Percentiles rank a stretch among this genome's conserved stretches.
Conservation (phyloP, 306 rosid genomes). For the Vachellia pachyceras region DNA sequence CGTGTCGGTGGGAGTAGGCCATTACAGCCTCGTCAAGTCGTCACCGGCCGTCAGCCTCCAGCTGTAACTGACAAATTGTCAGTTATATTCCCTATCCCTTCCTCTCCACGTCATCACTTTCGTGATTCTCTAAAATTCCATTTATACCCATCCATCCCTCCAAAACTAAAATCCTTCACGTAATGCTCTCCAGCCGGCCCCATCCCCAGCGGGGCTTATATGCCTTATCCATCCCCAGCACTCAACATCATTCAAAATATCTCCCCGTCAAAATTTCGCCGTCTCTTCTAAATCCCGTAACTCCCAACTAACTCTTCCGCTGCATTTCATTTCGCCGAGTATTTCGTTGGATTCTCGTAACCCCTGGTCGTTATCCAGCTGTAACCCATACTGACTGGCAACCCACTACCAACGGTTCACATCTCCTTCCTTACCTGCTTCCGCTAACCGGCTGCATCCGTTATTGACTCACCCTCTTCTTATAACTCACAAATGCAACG, state of each 20-base stretch:
- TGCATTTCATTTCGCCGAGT: slow-evolving; percentile 23
- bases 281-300: no score
- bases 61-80: slow-evolving; percentile 54
- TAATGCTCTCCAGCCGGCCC: slow-evolving; percentile 59
- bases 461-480: slow-evolving; percentile 47
- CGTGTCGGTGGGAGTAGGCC: slow-evolving; percentile 42
- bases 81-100: slow-evolving; percentile 20
- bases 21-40: slow-evolving; percentile 35
- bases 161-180: slow-evolving; percentile 28
- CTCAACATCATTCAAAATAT: not conserved
- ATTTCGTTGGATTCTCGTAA: slow-evolving; percentile 40
- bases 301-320: slow-evolving; percentile 1
- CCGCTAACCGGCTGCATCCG: slow-evolving; percentile 53
- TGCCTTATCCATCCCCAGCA: no score
- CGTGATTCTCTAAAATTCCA: slow-evolving; percentile 18
- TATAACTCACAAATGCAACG: slow-evolving; percentile 47
- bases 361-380: slow-evolving; percentile 48
- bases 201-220: slow-evolving; percentile 54
- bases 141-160: not conserved
- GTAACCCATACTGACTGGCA: slow-evolving; percentile 41
- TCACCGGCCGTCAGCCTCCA: slow-evolving; percentile 18
- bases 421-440: slow-evolving; percentile 38
- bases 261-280: slow-evolving; percentile 13
- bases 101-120: slow-evolving; percentile 43
- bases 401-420: slow-evolving; percentile 47